Evolutionary conservation across 2,329 filamentous ascomycete species (phyloP).

Genomic region (Monosporascus sp.): DNA sequence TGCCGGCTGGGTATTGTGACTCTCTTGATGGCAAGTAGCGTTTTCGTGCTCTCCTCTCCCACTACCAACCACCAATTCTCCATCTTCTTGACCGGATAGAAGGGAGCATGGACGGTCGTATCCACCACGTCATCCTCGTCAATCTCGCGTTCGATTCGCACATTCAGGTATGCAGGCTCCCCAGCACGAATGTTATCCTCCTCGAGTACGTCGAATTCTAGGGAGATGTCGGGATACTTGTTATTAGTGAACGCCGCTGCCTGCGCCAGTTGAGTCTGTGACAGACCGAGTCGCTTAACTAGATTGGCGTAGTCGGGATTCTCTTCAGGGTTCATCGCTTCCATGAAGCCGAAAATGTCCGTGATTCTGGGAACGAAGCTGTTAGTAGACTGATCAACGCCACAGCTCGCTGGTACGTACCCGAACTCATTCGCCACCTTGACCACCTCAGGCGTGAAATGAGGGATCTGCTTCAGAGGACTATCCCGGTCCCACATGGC

Average conservation of each 20-base stretch:
- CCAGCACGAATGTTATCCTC: constrained; percentile 74
- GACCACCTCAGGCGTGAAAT: constrained; percentile 80
- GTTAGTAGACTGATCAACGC: constrained; percentile 14
- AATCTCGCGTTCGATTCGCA: constrained; percentile 79
- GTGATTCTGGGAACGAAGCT: constrained; percentile 57
- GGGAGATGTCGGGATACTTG: constrained; percentile 90
- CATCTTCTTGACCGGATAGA: constrained; percentile 86
- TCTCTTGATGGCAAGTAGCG: constrained; percentile 86
- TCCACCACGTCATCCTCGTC: constrained; percentile 68
- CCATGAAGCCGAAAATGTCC: constrained; percentile 97
- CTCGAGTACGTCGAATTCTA: constrained; percentile 83
- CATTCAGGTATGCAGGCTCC: constrained; percentile 73
- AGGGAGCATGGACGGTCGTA: constrained; percentile 85
- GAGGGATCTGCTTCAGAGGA: constrained; percentile 94
- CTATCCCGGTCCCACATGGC: constrained; percentile 99
- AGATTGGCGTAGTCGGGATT: constrained; percentile 76
- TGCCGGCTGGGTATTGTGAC: constrained; percentile 74
- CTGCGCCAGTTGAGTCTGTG: constrained; percentile 75
- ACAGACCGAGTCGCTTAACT: constrained; percentile 71
- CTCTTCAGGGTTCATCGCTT: constrained; percentile 94
- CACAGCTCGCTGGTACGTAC: constrained; percentile 40
- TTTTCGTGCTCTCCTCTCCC: constrained; percentile 85
- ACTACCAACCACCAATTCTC: constrained; percentile 99
- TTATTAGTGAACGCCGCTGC: constrained; percentile 94
- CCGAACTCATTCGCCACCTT: constrained; percentile 75